A percentile compares a stretch with the other conserved stretches of the same genome.
phyloP scores from a whole-genome alignment of 192 early-diverging fungal species.

The Linnemannia schmuckeri region DNA sequence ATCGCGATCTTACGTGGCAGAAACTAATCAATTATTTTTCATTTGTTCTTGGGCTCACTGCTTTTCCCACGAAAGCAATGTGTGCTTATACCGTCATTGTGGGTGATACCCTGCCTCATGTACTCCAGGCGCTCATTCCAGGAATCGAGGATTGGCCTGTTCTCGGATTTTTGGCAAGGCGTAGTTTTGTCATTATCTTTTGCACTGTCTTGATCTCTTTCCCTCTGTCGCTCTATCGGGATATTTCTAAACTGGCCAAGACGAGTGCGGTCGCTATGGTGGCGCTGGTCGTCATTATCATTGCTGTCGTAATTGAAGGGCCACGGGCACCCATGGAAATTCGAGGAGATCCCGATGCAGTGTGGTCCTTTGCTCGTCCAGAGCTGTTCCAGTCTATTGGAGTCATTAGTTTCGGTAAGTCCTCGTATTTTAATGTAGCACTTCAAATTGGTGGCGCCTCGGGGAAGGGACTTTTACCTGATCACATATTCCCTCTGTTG shows the following conservation, averaged over 20 bases:
- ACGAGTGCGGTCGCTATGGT: constrained; percentile 87
- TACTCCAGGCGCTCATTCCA: constrained; percentile 80
- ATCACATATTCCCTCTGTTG: not conserved
- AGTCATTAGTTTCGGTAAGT: constrained; percentile 88
- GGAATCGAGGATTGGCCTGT: constrained; percentile 62
- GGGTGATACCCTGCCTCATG: constrained; percentile 92
- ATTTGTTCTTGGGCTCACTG: not conserved
- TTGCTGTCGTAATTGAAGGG: constrained; percentile 79
- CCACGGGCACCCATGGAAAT: constrained; percentile 66
- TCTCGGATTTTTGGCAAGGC: constrained; percentile 74
- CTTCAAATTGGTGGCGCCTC: not conserved
- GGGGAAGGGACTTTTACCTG: not conserved
- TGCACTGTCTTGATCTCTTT: constrained; percentile 84
- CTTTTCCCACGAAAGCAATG: constrained; percentile 53
- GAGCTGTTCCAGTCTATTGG: constrained; percentile 86
- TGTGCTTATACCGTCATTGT: constrained; percentile 83
- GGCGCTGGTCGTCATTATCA: constrained; percentile 83
- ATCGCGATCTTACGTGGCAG: not conserved
- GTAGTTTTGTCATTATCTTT: constrained; percentile 81
- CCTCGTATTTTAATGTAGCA: not conserved
- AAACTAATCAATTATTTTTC: constrained; percentile 2
- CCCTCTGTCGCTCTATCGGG: constrained; percentile 88
- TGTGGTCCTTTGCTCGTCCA: constrained; percentile 58
- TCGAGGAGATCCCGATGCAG: constrained; percentile 59
- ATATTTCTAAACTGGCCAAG: constrained; percentile 91